These are phyloP conservation scores for Drosera spatulata DNA, from an alignment of 179 eudicot species.

Conservation along the genomic window DNA sequence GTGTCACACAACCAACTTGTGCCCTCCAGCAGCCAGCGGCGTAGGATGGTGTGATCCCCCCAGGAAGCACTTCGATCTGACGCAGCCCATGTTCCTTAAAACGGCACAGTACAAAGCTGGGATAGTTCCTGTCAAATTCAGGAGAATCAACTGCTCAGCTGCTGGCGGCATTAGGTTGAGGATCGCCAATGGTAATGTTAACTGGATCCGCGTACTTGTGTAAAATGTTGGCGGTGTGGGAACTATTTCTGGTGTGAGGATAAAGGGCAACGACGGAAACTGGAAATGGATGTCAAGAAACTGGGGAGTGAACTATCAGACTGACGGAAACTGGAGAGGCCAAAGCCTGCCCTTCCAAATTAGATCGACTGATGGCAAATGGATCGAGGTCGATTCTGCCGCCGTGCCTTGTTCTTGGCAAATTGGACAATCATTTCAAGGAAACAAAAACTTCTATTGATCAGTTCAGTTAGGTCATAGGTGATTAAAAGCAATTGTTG, in stretches of 20 bases:
- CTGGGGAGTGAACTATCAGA: slow-evolving; percentile 20
- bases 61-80: too few species aligned
- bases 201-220: slow-evolving; percentile 16
- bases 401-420: slow-evolving; percentile 16
- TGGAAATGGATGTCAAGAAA: slow-evolving; percentile 14
- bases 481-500: too few species aligned
- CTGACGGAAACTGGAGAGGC: slow-evolving; percentile 3
- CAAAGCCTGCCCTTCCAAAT: slow-evolving; percentile 20
- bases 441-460: not conserved
- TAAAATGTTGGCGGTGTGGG: slow-evolving; percentile 28
- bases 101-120: too few species aligned
- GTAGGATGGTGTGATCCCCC: too few species aligned
- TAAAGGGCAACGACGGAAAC: slow-evolving; percentile 14
- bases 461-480: too few species aligned
- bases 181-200: slow-evolving; percentile 10
- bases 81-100: too few species aligned
- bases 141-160: slow-evolving; percentile 5
- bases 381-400: slow-evolving; percentile 11
- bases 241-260: slow-evolving; percentile 8
- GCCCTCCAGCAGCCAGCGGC: too few species aligned
- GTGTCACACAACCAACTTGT: too few species aligned
- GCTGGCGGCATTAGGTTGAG: slow-evolving; percentile 18
- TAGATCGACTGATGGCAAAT: slow-evolving; percentile 20
- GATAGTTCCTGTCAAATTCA: too few species aligned
- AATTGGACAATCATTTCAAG: slow-evolving; percentile 12